phyloP scores from a whole-genome alignment of 192 early-diverging fungal species.

The Backusella luteola region DNA sequence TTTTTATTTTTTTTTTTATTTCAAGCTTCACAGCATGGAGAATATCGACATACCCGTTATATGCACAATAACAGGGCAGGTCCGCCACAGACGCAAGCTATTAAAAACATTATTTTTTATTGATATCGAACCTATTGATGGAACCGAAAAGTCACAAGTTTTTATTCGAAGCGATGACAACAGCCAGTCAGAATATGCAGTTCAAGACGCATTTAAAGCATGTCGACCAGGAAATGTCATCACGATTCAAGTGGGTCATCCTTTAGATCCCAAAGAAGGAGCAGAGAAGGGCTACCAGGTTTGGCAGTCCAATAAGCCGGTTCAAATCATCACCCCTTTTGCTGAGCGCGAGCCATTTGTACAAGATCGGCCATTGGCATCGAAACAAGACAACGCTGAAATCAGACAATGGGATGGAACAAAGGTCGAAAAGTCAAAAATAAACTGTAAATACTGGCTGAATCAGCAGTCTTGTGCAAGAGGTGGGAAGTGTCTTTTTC shows the following conservation, averaged over 20 bases:
- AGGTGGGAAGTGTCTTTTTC: constrained; percentile 26
- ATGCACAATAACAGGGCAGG: constrained; percentile 11
- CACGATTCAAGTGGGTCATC: constrained; percentile 14
- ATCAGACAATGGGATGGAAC: not conserved
- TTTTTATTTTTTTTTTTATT: not conserved
- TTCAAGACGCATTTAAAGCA: constrained; percentile 20
- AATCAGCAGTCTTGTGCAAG: constrained; percentile 26
- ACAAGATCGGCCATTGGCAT: constrained; percentile 6
- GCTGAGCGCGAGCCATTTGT: not conserved
- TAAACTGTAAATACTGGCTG: constrained; percentile 40
- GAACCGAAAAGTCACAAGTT: constrained; percentile 30
- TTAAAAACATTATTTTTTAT: constrained; percentile 22
- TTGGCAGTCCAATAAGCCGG: constrained; percentile 11
- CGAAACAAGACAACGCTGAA: not conserved
- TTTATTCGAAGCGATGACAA: constrained; percentile 46
- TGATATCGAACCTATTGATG: constrained; percentile 11
- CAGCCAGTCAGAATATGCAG: constrained; percentile 6
- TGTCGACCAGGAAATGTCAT: constrained; percentile 19
- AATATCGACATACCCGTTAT: not conserved
- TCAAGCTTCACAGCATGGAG: not conserved
- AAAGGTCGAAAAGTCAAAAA: not conserved
- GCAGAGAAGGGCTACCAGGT: constrained; percentile 2
- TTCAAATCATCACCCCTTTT: not conserved
- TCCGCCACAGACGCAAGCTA: constrained; percentile 20
- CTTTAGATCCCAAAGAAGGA: constrained; percentile 16